A percentile compares a stretch with the other conserved stretches of the same genome.
phyloP scores from a whole-genome alignment of 192 early-diverging fungal species.

The Entomortierella lignicola region DNA sequence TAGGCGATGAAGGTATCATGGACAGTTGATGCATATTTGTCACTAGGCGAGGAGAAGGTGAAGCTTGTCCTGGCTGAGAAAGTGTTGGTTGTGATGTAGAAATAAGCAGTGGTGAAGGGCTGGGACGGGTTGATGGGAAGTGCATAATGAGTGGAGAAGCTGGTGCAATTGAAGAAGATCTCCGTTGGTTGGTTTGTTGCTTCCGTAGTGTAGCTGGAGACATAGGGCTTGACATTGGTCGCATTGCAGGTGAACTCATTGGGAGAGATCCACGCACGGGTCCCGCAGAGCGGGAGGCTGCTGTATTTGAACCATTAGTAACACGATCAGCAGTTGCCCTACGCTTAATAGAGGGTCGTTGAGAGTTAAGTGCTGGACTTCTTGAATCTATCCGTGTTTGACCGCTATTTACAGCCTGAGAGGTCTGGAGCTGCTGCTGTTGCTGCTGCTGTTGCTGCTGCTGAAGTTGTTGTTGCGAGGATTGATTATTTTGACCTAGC shows the following conservation, averaged over 20 bases:
- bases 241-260: slow-evolving; percentile 42
- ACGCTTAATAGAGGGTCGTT: slow-evolving; percentile 36
- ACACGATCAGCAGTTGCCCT: slow-evolving; percentile 34
- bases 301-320: slow-evolving; percentile 14
- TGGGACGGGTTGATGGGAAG: slow-evolving; percentile 40
- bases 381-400: slow-evolving; percentile 13
- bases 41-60: slow-evolving; percentile 41
- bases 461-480: slow-evolving; percentile 25
- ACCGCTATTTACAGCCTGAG: slow-evolving; percentile 10
- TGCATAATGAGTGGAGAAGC: slow-evolving; percentile 49
- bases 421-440: slow-evolving; percentile 22
- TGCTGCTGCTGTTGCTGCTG: slow-evolving; percentile 36
- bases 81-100: slow-evolving; percentile 35
- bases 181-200: slow-evolving; percentile 19
- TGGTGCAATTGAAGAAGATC: slow-evolving; percentile 40
- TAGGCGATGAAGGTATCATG: slow-evolving; percentile 41
- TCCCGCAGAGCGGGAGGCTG: slow-evolving; percentile 24
- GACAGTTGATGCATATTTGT: slow-evolving; percentile 52
- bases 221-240: slow-evolving; percentile 40
- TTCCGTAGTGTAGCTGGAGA: slow-evolving; percentile 49
- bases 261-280: slow-evolving; percentile 33
- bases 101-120: slow-evolving; percentile 43
- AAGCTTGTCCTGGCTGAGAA: slow-evolving; percentile 12
- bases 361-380: slow-evolving; percentile 44
- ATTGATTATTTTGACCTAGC: slow-evolving; percentile 13